Percentiles rank a stretch among this genome's conserved stretches.
Evolutionary conservation across 164 flowering plant genomes (phyloP).

Genomic region (Echeveria elegans): DNA sequence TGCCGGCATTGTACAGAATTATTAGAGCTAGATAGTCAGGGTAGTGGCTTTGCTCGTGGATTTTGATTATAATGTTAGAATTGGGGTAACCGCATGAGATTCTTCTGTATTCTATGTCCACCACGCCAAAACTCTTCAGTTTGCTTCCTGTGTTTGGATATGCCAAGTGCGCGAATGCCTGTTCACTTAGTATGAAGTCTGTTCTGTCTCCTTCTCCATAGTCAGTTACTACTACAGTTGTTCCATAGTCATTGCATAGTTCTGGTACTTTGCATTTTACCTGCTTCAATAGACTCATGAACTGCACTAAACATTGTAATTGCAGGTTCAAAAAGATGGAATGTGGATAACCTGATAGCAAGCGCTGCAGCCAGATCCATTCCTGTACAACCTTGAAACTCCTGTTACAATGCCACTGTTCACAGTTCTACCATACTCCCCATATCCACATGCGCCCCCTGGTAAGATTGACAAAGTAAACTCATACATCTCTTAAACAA

Average conservation of each 20-base stretch:
- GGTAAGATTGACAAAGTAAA: slow-evolving; percentile 3
- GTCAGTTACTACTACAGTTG: slow-evolving; percentile 62
- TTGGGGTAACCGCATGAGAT: slow-evolving; percentile 52
- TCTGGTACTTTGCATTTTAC: slow-evolving; percentile 57
- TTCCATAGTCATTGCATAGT: slow-evolving; percentile 52
- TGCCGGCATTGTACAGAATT: slow-evolving; percentile 44
- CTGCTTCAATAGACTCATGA: slow-evolving; percentile 16
- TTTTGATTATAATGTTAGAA: slow-evolving; percentile 44
- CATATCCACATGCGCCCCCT: slow-evolving; percentile 92
- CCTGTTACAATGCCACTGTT: slow-evolving; percentile 59
- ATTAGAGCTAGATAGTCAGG: slow-evolving; percentile 64
- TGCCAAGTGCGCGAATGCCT: slow-evolving; percentile 52
- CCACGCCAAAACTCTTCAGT: slow-evolving; percentile 51
- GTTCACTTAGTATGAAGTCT: slow-evolving; percentile 67
- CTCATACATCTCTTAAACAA: background rate
- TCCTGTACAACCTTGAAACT: slow-evolving; percentile 48
- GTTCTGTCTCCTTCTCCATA: slow-evolving; percentile 71
- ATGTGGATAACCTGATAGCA: slow-evolving; percentile 59
- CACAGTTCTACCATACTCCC: slow-evolving; percentile 66
- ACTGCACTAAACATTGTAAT: background rate
- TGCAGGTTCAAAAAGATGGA: background rate
- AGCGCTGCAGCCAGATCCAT: slow-evolving; percentile 80
- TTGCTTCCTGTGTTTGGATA: slow-evolving; percentile 24
- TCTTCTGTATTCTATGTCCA: slow-evolving; percentile 61
- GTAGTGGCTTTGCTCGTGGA: slow-evolving; percentile 51